phyloP scores from a whole-genome alignment of 805 yeast genomes.

The Ogataea saltuana region DNA sequence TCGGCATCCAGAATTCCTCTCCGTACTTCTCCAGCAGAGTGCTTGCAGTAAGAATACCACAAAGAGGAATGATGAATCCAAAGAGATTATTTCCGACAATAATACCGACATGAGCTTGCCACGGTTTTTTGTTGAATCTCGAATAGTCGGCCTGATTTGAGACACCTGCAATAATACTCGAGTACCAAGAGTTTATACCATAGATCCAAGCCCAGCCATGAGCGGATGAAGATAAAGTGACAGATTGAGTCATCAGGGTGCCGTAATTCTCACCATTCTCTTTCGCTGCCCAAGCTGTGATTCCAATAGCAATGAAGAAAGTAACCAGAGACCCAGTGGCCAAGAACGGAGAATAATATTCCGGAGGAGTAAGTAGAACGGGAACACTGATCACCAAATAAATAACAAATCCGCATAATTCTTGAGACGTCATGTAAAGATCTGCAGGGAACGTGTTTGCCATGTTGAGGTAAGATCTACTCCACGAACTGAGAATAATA shows the following conservation, averaged over 20 bases:
- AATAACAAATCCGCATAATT: constrained; percentile 43
- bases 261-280: constrained; percentile 15
- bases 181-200: constrained; percentile 42
- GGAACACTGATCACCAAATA: constrained; percentile 46
- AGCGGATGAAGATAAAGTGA: constrained; percentile 16
- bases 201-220: constrained; percentile 44
- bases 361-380: constrained; percentile 44
- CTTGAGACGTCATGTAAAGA: constrained; percentile 42
- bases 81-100: constrained; percentile 38
- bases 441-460: constrained; percentile 42
- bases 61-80: constrained; percentile 39
- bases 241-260: constrained; percentile 9
- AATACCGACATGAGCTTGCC: constrained; percentile 32
- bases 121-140: constrained; percentile 30
- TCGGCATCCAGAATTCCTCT: constrained; percentile 46
- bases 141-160: constrained; percentile 40
- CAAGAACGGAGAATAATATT: constrained; percentile 23
- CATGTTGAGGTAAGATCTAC: constrained; percentile 40
- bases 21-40: constrained; percentile 37
- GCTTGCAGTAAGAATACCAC: constrained; percentile 47
- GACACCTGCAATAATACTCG: constrained; percentile 42
- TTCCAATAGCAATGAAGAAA: constrained; percentile 19
- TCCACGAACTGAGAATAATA: constrained; percentile 41
- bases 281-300: constrained; percentile 21
- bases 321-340: constrained; percentile 15